Evolutionary conservation across 2,329 filamentous ascomycete genomes (phyloP), one percentile per base, ranked within the genome.

Genomic region (Sporothrix brunneoviolacea): DNA sequence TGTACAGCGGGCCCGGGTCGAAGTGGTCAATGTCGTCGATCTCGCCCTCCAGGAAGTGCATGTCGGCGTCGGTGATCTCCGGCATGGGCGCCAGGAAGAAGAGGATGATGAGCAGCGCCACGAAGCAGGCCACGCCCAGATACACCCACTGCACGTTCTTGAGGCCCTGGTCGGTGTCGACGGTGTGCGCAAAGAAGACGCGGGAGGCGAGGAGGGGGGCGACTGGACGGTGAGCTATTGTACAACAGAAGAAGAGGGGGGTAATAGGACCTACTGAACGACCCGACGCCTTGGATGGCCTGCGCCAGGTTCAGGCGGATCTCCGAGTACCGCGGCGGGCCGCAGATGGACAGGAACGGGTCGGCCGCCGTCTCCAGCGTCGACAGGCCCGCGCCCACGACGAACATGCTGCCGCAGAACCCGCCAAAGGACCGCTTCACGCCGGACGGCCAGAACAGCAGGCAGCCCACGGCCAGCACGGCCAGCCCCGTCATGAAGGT

Each of bases 121-220:
- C 78, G 52, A 84, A 83, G 55, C 70, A 69, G 3, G 79, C 80
- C 28, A 83, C 80, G 4, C 76, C 79, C 3, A 84, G 70, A 58
- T 84, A 84, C 2, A 78, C 75, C 77, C 79, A 84, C 61, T 84
- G 80, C 8, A 83, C 80, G 48, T 77, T 83, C 56, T 70, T 66
- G 48, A 84, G 63, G 3, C 73, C 71, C n/a, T 72, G 62, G 9
- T 64, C 65, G 44, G 69, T 70, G 30, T 75, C 68, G 30, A 72
- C 68, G 0, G 72, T 75, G 46, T 76, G 68, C 37, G 74, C 73
- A 62, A 84, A 84, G 65, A 84, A 82, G 43, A 82, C 80, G 44
- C 78, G 76, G 2, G 72, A 75, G 1, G 75, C 80, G 8, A 84
- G 65, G 1, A 83, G 72, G 0, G 80, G 80, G 0, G 77, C 77